A percentile compares a stretch with the other conserved stretches of the same genome.
phyloP scores from a whole-genome alignment of 2,329 filamentous ascomycete genomes.

The Cercospora janseana region DNA sequence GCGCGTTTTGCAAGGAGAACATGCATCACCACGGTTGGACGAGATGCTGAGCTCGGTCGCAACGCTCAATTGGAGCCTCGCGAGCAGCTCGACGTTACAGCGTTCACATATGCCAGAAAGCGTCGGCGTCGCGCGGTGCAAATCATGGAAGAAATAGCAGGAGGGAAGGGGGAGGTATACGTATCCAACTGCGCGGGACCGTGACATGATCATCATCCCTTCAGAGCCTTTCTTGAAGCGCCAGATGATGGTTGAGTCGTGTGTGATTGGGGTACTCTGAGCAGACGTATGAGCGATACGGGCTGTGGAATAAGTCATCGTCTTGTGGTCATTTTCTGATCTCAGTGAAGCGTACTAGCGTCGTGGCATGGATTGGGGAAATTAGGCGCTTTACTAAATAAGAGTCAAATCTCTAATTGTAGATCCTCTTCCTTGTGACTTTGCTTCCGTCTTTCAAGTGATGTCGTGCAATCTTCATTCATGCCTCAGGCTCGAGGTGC shows the following conservation, averaged over 20 bases:
- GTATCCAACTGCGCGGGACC: constrained; percentile 9
- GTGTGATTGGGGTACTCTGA: neutral
- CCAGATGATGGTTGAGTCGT: constrained; percentile 3
- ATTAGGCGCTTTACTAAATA: too few relatives aligned
- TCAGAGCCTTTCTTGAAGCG: constrained; percentile 8
- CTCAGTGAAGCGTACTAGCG: neutral
- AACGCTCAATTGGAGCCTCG: constrained; percentile 2
- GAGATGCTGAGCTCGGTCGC: constrained; percentile 10
- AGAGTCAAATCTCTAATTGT: neutral
- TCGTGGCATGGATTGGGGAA: neutral
- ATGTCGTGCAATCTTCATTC: neutral
- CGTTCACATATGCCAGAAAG: neutral
- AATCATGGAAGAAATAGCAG: constrained; percentile 11
- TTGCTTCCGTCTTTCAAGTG: neutral
- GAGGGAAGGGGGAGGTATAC: neutral
- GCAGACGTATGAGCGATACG: too few relatives aligned
- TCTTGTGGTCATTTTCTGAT: neutral
- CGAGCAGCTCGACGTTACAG: neutral
- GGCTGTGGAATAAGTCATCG: too few relatives aligned
- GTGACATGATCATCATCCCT: constrained; percentile 7
- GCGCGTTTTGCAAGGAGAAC: constrained; percentile 5
- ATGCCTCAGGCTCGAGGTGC: neutral
- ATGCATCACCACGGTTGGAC: constrained; percentile 3
- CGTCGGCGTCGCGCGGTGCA: constrained; percentile 10
- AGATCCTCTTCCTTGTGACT: neutral